These are phyloP conservation scores for Botrytis deweyae DNA, from an alignment of 2,329 filamentous ascomycete genomes.

Conservation along the genomic window DNA sequence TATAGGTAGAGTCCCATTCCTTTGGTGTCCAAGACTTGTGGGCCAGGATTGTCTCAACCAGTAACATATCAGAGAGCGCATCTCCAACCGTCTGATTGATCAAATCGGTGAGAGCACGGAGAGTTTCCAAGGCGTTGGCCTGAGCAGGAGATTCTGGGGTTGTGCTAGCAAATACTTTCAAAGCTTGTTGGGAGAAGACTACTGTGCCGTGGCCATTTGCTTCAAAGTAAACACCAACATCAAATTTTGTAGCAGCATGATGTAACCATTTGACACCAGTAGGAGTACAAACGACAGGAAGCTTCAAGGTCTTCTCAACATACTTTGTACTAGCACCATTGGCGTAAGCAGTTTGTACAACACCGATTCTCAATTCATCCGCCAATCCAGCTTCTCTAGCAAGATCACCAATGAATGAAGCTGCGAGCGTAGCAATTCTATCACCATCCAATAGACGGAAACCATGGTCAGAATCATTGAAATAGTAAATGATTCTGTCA, in stretches of 20 bases:
- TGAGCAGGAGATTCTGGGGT: slow-evolving; percentile 89
- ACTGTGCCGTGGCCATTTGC: slow-evolving; percentile 97
- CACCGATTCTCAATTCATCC: slow-evolving; percentile 81
- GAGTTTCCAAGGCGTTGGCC: slow-evolving; percentile 81
- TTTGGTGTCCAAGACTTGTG: slow-evolving; percentile 89
- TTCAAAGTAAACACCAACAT: slow-evolving; percentile 97
- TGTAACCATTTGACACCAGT: slow-evolving; percentile 98
- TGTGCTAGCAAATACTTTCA: slow-evolving; percentile 73
- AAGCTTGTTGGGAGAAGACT: slow-evolving; percentile 83
- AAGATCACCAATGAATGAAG: slow-evolving; percentile 89
- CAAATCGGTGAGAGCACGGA: slow-evolving; percentile 79
- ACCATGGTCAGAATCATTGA: slow-evolving; percentile 73
- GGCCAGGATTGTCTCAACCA: slow-evolving; percentile 93
- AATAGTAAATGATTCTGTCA: slow-evolving; percentile 95
- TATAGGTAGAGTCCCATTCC: slow-evolving; percentile 92
- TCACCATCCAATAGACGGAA: slow-evolving; percentile 96
- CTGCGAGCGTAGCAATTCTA: slow-evolving; percentile 90
- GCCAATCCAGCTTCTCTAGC: slow-evolving; percentile 75
- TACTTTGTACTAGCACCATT: slow-evolving; percentile 94
- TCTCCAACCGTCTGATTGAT: slow-evolving; percentile 99
- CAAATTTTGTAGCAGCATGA: slow-evolving; percentile 91
- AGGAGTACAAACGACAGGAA: slow-evolving; percentile 88
- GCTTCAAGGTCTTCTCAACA: slow-evolving; percentile 80
- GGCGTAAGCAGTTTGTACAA: slow-evolving; percentile 96
- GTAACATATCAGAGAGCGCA: slow-evolving; percentile 90